Conservation (phyloP, 257 asterid genomes). For the Buddleja alternifolia region DNA sequence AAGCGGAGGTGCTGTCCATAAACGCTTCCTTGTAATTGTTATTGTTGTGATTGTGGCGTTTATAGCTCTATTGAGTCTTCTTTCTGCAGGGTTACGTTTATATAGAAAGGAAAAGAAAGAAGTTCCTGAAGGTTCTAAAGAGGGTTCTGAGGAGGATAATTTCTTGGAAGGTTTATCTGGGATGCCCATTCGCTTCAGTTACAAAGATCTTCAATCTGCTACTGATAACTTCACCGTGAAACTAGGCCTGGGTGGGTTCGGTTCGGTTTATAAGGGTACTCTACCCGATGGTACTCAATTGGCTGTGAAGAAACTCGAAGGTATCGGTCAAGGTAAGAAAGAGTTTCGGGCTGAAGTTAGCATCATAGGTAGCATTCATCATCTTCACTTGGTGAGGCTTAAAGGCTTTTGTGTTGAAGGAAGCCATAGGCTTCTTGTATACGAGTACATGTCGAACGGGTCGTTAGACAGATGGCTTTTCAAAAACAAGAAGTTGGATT, state of each 20-base stretch:
- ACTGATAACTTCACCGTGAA: constrained; percentile 69
- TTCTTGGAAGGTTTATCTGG: constrained; percentile 80
- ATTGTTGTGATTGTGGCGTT: constrained; percentile 53
- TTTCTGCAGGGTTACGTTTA: constrained; percentile 46
- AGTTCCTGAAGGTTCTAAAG: constrained; percentile 47
- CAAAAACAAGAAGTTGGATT: constrained; percentile 65
- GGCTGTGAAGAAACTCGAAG: constrained; percentile 93
- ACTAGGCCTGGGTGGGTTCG: constrained; percentile 97
- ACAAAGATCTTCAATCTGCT: constrained; percentile 75
- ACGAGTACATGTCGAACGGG: constrained; percentile 89
- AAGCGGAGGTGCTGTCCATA: constrained; percentile 34
- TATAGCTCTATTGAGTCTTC: constrained; percentile 46
- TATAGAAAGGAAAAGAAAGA: constrained; percentile 47
- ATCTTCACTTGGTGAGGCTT: constrained; percentile 79
- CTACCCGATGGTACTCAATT: constrained; percentile 76
- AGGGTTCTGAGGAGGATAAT: constrained; percentile 82
- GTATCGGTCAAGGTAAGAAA: constrained; percentile 94
- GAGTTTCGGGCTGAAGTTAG: constrained; percentile 97
- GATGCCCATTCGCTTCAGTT: constrained; percentile 88
- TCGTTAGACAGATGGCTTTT: constrained; percentile 93
- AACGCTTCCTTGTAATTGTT: constrained; percentile 48
- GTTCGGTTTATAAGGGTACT: constrained; percentile 82
- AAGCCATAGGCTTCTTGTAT: constrained; percentile 82
- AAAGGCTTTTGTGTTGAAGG: constrained; percentile 92
- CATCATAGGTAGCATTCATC: constrained; percentile 97